Evolutionary conservation across 2,329 filamentous ascomycete genomes (phyloP).

Genomic region (Alternaria hordeiaustralica): DNA sequence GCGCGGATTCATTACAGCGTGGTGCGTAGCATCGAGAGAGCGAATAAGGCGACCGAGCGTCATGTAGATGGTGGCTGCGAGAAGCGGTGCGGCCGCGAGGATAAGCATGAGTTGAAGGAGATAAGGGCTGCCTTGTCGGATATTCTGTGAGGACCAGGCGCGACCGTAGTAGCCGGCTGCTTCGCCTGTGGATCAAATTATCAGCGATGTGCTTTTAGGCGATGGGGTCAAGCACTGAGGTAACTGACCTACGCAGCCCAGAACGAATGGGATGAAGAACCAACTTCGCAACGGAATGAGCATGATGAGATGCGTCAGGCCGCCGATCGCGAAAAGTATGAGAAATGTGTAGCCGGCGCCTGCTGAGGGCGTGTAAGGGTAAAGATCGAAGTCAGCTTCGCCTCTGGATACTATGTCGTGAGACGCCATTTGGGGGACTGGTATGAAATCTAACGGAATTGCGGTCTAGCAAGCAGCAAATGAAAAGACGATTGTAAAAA

Average conservation of each 20-base stretch:
- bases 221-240: not conserved
- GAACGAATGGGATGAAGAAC: conserved; percentile 59
- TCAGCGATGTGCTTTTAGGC: not conserved
- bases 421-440: too few species aligned
- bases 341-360: conserved; percentile 19
- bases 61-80: conserved; percentile 60
- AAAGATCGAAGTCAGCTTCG: conserved; percentile 23
- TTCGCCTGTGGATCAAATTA: conserved; percentile 16
- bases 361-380: conserved; percentile 22
- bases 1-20: conserved; percentile 46
- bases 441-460: too few species aligned
- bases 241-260: conserved; percentile 59
- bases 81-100: conserved; percentile 56
- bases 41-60: conserved; percentile 54
- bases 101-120: conserved; percentile 54
- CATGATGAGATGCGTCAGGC: conserved; percentile 10
- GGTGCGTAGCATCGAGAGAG: conserved; percentile 46
- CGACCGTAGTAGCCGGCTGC: conserved; percentile 26
- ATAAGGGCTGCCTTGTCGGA: conserved; percentile 37
- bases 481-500: too few species aligned
- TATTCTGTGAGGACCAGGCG: conserved; percentile 17
- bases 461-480: too few species aligned
- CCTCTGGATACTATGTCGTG: conserved; percentile 1
- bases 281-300: conserved; percentile 37
- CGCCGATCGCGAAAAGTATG: conserved; percentile 19